Percentiles rank a stretch among this genome's conserved stretches.
Evolutionary conservation across 352 stramenopile genomes (phyloP).

Genomic region (Pythium dissimile): DNA sequence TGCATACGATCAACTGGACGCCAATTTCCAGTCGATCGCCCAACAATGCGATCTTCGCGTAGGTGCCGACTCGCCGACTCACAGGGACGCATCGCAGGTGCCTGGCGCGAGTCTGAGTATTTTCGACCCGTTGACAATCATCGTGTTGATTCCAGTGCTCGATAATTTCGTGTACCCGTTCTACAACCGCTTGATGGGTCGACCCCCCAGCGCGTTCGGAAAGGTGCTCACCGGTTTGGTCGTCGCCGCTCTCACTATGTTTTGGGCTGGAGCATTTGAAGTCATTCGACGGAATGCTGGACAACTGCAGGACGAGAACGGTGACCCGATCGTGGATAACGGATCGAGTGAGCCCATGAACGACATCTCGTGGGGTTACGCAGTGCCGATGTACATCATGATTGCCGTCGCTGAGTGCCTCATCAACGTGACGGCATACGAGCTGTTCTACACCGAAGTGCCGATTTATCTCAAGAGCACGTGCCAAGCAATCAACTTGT

Average conservation of each 20-base stretch:
- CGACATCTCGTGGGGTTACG: conserved; percentile 76
- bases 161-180: conserved; percentile 74
- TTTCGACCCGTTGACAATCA: conserved; percentile 85
- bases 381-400: conserved; percentile 79
- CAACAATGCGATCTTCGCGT: conserved; percentile 81
- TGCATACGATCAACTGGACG: conserved; percentile 82
- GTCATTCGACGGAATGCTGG: conserved; percentile 56
- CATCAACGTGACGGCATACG: conserved; percentile 87
- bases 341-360: conserved; percentile 76
- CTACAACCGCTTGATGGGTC: conserved; percentile 49
- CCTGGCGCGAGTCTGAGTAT: conserved; percentile 77
- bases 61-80: conserved; percentile 24
- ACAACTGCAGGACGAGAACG: conserved; percentile 29
- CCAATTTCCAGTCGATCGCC: conserved; percentile 86
- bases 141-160: conserved; percentile 71
- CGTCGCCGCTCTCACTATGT: conserved; percentile 76
- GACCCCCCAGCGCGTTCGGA: conserved; percentile 65
- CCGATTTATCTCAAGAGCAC: conserved; percentile 86
- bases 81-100: conserved; percentile 46
- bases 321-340: conserved; percentile 42
- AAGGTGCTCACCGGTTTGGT: conserved; percentile 78
- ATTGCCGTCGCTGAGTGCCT: conserved; percentile 82
- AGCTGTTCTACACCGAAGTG: conserved; percentile 87
- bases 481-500: conserved; percentile 85
- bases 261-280: conserved; percentile 84